Percentiles rank a stretch among this genome's conserved stretches.
phyloP scores from a whole-genome alignment of 805 yeast genomes.

The Cyberlindnera xylosilytica region DNA sequence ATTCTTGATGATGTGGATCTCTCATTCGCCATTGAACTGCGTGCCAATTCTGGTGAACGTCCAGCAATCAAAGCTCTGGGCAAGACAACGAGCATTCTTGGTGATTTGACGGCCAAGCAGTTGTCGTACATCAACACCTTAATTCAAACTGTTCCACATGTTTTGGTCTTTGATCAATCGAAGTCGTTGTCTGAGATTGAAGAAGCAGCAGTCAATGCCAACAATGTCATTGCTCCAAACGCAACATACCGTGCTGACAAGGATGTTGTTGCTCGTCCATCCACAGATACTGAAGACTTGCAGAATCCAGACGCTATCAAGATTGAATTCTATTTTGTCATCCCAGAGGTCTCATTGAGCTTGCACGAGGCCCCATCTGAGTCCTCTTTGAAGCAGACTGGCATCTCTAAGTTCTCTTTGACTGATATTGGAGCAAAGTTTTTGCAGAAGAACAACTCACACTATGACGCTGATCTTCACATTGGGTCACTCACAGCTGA shows the following conservation, averaged over 20 bases:
- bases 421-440: slow-evolving; percentile 54
- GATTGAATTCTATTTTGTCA: slow-evolving; percentile 48
- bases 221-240: slow-evolving; percentile 40
- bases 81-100: slow-evolving; percentile 55
- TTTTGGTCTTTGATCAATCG: slow-evolving; percentile 44
- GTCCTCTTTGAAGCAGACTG: slow-evolving; percentile 32
- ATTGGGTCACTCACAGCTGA: slow-evolving; percentile 72
- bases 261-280: slow-evolving; percentile 17
- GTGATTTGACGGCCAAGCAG: slow-evolving; percentile 73
- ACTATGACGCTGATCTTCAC: slow-evolving; percentile 56
- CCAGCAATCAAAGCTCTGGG: slow-evolving; percentile 57
- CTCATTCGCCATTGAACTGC: slow-evolving; percentile 54
- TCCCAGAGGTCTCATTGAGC: slow-evolving; percentile 64
- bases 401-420: slow-evolving; percentile 57
- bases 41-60: slow-evolving; percentile 36
- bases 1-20: slow-evolving; percentile 67
- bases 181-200: slow-evolving; percentile 49
- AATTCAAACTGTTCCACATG: slow-evolving; percentile 50
- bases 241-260: slow-evolving; percentile 25
- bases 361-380: slow-evolving; percentile 51
- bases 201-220: slow-evolving; percentile 65
- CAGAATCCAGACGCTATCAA: slow-evolving; percentile 27
- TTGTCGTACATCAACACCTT: slow-evolving; percentile 54
- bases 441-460: slow-evolving; percentile 49
- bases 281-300: slow-evolving; percentile 22